phyloP scores from a whole-genome alignment of 2,329 filamentous ascomycete species.

The Pseudogymnoascus sp. region DNA sequence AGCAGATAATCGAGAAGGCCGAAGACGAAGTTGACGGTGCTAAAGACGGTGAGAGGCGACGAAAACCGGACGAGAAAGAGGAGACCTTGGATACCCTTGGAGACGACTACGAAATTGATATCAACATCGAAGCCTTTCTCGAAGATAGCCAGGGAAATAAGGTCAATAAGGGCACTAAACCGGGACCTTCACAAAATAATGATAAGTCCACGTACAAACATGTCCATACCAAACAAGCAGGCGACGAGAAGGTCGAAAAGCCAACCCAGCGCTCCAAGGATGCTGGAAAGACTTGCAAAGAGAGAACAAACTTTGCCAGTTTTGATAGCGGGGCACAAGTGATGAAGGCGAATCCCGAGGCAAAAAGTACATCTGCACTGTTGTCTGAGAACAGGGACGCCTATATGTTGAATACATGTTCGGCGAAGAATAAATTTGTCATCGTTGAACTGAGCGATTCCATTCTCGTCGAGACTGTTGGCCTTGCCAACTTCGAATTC shows the following conservation, averaged over 20 bases:
- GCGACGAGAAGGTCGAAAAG: conserved; percentile 17
- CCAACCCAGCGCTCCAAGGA: conserved; percentile 65
- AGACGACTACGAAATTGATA: conserved; percentile 79
- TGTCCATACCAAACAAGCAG: conserved; percentile 7
- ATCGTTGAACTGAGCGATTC: conserved; percentile 89
- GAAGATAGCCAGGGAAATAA: conserved; percentile 22
- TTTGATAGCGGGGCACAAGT: conserved; percentile 95
- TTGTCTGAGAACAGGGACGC: conserved; percentile 96
- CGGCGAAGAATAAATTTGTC: conserved; percentile 79
- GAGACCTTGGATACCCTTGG: conserved; percentile 71
- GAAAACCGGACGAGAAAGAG: conserved; percentile 46
- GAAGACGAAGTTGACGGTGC: conserved; percentile 50
- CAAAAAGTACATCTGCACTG: conserved; percentile 81
- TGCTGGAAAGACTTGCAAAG: conserved; percentile 94
- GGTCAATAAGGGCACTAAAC: conserved; percentile 7
- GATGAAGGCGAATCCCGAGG: conserved; percentile 77
- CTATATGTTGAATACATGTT: conserved; percentile 94
- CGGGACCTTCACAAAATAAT: conserved; percentile 19
- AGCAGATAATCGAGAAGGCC: conserved; percentile 77
- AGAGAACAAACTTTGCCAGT: conserved; percentile 93
- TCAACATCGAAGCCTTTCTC: conserved; percentile 60
- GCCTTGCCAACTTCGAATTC: conserved; percentile 98
- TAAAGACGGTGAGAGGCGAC: conserved; percentile 41
- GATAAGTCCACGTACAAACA: conserved; percentile 14
- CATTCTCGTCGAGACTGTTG: conserved; percentile 75